Evolutionary conservation across 2,329 filamentous ascomycete genomes (phyloP).

Genomic region (Aspergillus sp.): DNA sequence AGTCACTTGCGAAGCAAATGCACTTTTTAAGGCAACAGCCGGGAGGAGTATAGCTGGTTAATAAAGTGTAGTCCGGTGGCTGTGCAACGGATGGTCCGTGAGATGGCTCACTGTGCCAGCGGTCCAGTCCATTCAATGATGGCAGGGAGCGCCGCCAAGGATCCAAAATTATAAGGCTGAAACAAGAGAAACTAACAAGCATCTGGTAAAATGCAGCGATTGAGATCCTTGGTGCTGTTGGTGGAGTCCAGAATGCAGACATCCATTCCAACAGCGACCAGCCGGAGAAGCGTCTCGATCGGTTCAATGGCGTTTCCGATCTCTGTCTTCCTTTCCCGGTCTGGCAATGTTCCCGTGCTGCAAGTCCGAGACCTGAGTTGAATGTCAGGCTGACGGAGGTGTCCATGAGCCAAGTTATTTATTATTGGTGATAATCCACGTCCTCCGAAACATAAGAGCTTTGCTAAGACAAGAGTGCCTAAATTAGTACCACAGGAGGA

Average conservation of each 20-base stretch:
- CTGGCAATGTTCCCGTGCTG: not conserved
- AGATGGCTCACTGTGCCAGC: not conserved
- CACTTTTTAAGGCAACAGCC: not conserved
- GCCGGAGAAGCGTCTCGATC: not conserved
- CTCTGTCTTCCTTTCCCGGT: not conserved
- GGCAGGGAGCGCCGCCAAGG: not conserved
- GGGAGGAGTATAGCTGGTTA: not conserved
- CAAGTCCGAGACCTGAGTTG: not conserved
- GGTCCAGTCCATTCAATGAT: not conserved
- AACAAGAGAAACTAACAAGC: not conserved
- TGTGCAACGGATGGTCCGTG: not conserved
- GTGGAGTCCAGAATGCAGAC: not conserved
- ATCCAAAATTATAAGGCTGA: constrained; percentile 1
- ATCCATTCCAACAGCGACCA: not conserved
- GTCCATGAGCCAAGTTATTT: too few species aligned
- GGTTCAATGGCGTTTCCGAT: not conserved
- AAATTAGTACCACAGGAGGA: too few species aligned
- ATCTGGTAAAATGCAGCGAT: not conserved
- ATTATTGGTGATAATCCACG: too few species aligned
- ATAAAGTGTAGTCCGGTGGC: not conserved
- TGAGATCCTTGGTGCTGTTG: too few species aligned
- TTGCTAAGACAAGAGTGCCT: not conserved
- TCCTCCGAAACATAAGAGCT: too few species aligned
- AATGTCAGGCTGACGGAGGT: too few species aligned
- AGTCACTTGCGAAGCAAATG: not conserved